Percentiles rank a stretch among this genome's conserved stretches.
phyloP scores from a whole-genome alignment of 176 grass and related monocot genomes.

The Musa troglodytarum region DNA sequence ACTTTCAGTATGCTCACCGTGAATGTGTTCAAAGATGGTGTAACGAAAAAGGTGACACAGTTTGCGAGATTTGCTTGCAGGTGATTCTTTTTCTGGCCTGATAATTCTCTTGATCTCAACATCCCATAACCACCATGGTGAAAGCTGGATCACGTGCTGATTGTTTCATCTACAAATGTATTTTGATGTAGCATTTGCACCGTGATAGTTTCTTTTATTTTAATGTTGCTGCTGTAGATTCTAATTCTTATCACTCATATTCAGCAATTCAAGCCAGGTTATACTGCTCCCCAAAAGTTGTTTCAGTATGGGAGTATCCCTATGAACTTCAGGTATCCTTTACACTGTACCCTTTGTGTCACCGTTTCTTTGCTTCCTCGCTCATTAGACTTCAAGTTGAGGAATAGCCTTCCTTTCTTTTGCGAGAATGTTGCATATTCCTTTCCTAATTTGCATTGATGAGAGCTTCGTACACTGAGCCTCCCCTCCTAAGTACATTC shows the following conservation, averaged over 20 bases:
- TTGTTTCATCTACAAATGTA: not conserved
- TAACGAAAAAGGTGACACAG: slow-evolving; percentile 76
- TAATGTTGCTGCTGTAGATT: not conserved
- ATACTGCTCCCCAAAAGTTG: slow-evolving; percentile 63
- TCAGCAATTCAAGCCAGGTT: slow-evolving; percentile 91
- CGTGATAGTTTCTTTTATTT: not conserved
- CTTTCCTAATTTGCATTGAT: not conserved
- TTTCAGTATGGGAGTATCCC: slow-evolving; percentile 88
- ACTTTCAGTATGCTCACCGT: slow-evolving; percentile 63
- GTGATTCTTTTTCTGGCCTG: slow-evolving; percentile 23
- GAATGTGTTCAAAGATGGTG: slow-evolving; percentile 94
- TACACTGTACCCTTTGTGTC: not conserved
- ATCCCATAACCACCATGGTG: not conserved
- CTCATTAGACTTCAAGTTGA: no score
- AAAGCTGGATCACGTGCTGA: not conserved
- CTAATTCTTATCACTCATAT: not conserved
- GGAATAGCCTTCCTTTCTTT: no score
- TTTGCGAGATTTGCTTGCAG: slow-evolving; percentile 90
- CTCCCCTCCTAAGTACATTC: not conserved
- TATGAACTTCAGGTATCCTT: slow-evolving; percentile 85
- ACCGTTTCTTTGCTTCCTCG: no score
- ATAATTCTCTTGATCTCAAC: not conserved
- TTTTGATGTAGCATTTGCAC: not conserved
- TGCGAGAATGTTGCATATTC: no score
- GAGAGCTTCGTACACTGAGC: not conserved